Percentiles rank a stretch among this genome's conserved stretches.
phyloP scores from a whole-genome alignment of 176 grass and related monocot species.

The Rhynchospora pubera region DNA sequence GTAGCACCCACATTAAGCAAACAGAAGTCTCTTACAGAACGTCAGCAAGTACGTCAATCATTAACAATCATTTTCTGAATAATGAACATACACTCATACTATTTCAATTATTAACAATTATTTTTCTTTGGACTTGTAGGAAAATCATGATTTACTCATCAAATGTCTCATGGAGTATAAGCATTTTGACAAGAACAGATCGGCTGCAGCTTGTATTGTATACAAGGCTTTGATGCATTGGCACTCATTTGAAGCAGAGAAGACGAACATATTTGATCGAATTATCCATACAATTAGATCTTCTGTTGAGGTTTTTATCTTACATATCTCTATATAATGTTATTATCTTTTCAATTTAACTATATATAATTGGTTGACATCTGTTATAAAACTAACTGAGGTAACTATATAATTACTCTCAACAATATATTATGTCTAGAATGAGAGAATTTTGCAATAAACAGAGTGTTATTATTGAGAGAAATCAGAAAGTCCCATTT shows the following conservation, averaged over 20 bases:
- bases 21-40: conserved; percentile 69
- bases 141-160: conserved; percentile 88
- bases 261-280: conserved; percentile 85
- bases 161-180: conserved; percentile 66
- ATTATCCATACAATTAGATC: conserved; percentile 85
- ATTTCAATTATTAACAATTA: not conserved
- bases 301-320: conserved; percentile 58
- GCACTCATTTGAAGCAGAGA: conserved; percentile 90
- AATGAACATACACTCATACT: not conserved
- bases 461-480: not conserved
- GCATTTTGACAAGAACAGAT: conserved; percentile 56
- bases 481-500: not conserved
- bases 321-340: not conserved
- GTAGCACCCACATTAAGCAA: conserved; percentile 56
- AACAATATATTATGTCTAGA: not conserved
- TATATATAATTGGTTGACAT: not conserved
- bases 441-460: not conserved
- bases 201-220: conserved; percentile 68
- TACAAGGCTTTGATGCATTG: conserved; percentile 85
- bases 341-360: not conserved
- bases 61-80: not conserved
- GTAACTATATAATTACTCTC: not conserved
- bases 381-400: not conserved
- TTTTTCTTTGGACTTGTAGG: conserved; percentile 35
- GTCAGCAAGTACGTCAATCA: conserved; percentile 53